phyloP scores from a whole-genome alignment of 345 rosid genomes.

The Pelargonium nanum region DNA sequence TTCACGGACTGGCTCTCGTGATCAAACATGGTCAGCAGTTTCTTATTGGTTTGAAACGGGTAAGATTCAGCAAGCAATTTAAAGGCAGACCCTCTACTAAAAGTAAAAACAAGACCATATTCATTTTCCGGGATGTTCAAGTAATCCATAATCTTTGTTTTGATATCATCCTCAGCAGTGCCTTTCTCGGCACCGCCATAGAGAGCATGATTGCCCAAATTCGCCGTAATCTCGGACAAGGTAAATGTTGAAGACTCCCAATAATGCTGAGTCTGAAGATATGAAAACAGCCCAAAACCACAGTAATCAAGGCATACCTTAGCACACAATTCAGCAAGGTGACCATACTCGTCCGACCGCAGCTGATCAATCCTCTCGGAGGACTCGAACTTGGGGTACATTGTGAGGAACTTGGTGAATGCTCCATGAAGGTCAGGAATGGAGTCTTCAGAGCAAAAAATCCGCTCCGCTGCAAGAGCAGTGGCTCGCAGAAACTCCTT shows the following conservation, averaged over 20 bases:
- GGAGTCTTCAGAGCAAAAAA: slow-evolving; percentile 37
- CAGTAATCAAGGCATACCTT: slow-evolving; percentile 96
- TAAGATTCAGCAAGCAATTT: slow-evolving; percentile 73
- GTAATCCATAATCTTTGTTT: slow-evolving; percentile 71
- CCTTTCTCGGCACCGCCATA: slow-evolving; percentile 77
- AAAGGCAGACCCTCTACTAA: slow-evolving; percentile 84
- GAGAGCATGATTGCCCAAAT: slow-evolving; percentile 74
- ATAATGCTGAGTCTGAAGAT: slow-evolving; percentile 49
- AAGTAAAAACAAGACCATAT: slow-evolving; percentile 81
- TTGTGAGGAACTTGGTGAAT: slow-evolving; percentile 54
- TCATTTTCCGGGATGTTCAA: slow-evolving; percentile 79
- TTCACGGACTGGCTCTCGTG: slow-evolving; percentile 90
- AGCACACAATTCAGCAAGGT: slow-evolving; percentile 40
- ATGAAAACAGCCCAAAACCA: slow-evolving; percentile 80
- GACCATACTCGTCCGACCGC: slow-evolving; percentile 58
- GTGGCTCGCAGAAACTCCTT: slow-evolving; percentile 74
- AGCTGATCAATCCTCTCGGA: slow-evolving; percentile 61
- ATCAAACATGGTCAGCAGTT: slow-evolving; percentile 75
- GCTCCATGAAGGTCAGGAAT: slow-evolving; percentile 55
- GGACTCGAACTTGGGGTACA: slow-evolving; percentile 71
- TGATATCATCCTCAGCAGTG: slow-evolving; percentile 68
- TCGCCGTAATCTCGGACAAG: slow-evolving; percentile 77
- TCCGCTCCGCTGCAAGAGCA: slow-evolving; percentile 51
- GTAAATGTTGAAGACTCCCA: slow-evolving; percentile 72
- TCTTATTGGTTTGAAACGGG: slow-evolving; percentile 63